Percentiles rank a stretch among this genome's conserved stretches.
phyloP scores from a whole-genome alignment of 176 grass and related monocot genomes.

The Phyllostachys edulis region DNA sequence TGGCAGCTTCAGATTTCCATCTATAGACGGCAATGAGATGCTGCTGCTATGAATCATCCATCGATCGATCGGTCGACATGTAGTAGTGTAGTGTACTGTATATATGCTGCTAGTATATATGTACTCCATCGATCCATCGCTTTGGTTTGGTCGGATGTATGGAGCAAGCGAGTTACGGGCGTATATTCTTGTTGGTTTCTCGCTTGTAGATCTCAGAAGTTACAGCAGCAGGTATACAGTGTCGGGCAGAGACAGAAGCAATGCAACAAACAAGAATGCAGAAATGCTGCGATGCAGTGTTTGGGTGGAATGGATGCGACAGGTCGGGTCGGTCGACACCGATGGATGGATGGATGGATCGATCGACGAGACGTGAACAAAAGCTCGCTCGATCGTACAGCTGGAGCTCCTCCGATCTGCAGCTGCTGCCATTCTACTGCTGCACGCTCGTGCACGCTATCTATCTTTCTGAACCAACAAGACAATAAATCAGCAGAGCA shows the following conservation, averaged over 20 bases:
- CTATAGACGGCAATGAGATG: not conserved
- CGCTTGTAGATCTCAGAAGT: not conserved
- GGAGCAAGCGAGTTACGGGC: not conserved
- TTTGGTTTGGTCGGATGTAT: not conserved
- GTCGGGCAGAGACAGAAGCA: not conserved
- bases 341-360: not conserved
- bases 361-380: constrained; percentile 10
- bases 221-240: not conserved
- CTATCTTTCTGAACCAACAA: not conserved
- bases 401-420: not conserved
- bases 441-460: constrained; percentile 9
- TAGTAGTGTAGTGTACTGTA: too few relatives aligned
- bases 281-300: not conserved
- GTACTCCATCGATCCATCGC: not conserved
- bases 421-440: not conserved
- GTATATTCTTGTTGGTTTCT: not conserved
- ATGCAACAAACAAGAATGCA: not conserved
- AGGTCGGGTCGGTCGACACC: not conserved
- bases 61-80: not conserved
- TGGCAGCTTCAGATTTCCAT: not conserved
- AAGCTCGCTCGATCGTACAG: not conserved
- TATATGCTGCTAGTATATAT: not conserved
- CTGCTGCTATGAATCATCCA: not conserved
- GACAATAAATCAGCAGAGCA: not conserved
- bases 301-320: constrained; percentile 3